Evolutionary conservation across 2,329 filamentous ascomycete genomes (phyloP).

Genomic region (Lasiodiplodia citricola): DNA sequence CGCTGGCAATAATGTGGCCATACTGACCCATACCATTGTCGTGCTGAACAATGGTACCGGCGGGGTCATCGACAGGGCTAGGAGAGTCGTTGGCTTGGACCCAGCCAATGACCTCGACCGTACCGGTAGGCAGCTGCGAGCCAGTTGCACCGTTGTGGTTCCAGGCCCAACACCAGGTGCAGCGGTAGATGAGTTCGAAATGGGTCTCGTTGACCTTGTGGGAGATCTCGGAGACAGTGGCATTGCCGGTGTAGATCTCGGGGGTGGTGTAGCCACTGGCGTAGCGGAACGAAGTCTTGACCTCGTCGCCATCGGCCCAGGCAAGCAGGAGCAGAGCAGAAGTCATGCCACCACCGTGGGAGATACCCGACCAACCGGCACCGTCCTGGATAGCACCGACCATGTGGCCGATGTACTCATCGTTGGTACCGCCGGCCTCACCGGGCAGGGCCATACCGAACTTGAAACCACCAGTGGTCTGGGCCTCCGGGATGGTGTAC

Average conservation of each 20-base stretch:
- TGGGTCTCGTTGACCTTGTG: constrained; percentile 62
- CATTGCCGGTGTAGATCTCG: constrained; percentile 64
- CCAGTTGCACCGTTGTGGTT: constrained; percentile 48
- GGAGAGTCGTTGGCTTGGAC: constrained; percentile 54
- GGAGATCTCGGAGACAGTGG: constrained; percentile 66
- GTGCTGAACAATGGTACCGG: constrained; percentile 59
- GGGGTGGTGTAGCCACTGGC: constrained; percentile 62
- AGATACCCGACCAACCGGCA: constrained; percentile 46
- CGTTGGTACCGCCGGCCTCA: constrained; percentile 7
- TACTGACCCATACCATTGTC: constrained; percentile 63
- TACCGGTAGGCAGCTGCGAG: constrained; percentile 41
- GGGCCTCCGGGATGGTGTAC: constrained; percentile 33
- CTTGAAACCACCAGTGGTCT: constrained; percentile 42
- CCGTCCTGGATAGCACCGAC: constrained; percentile 37
- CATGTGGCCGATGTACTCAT: constrained; percentile 47
- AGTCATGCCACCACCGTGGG: constrained; percentile 44
- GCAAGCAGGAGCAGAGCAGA: constrained; percentile 42
- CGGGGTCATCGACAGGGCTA: constrained; percentile 49
- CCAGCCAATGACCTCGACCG: constrained; percentile 59
- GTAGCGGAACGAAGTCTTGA: constrained; percentile 41
- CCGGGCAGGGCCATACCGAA: constrained; percentile 42
- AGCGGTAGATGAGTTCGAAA: constrained; percentile 70
- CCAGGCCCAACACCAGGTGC: constrained; percentile 57
- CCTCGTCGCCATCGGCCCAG: constrained; percentile 35
- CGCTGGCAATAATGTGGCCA: constrained; percentile 50